Evolutionary conservation across 345 rosid species (phyloP), one percentile per base, ranked within the genome.

Genomic region (Salix caprea): DNA sequence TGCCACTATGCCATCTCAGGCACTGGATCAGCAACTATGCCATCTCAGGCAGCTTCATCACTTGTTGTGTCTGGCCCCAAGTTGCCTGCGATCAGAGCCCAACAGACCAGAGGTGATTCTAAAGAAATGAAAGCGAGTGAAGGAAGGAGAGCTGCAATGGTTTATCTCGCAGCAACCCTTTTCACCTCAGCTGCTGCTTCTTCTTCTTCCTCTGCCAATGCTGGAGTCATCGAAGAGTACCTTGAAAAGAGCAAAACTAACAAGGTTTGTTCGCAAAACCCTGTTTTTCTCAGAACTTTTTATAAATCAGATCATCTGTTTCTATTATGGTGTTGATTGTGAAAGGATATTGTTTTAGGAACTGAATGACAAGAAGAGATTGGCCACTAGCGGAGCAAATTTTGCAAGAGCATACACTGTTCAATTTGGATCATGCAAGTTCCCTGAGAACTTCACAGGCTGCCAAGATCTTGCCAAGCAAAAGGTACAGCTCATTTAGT

Each of bases 381-480:
- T 96, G 86, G 98, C 97, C 36, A 93, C 99, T 23, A 96, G 94
- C 74, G 98, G 98, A 58, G 98, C 99, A 6, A 96, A 96, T 88
- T 93, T 96, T 81, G 92, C 98, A 0, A 87, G 98, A 84, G 99
- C 99, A 32, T 93, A 80, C 88, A 96, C 99, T 0, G 98, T 96
- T 42, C 80, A 96, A 81, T 93, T 93, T 56, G 98, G 99, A 42
- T 75, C 88, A 66, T 96, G 99, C 90, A 91, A 92, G 88, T 96
- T 96, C 94, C 99, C 99, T 3, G 94, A 93, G 82, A 96, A 96
- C 88, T 96, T 96, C 86, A 93, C 99, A 21, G 99, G 97, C 48
- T 93, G 98, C 89, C 98, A 96, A 83, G 99, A 91, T 86, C 99
- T 93, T 77, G 98, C 99, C 81, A 91, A 93, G 90, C 98, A 91